Base-by-base conservation (phyloP, 495 filamentous ascomycete genomes). In the Penicillium longicatenatum region DNA sequence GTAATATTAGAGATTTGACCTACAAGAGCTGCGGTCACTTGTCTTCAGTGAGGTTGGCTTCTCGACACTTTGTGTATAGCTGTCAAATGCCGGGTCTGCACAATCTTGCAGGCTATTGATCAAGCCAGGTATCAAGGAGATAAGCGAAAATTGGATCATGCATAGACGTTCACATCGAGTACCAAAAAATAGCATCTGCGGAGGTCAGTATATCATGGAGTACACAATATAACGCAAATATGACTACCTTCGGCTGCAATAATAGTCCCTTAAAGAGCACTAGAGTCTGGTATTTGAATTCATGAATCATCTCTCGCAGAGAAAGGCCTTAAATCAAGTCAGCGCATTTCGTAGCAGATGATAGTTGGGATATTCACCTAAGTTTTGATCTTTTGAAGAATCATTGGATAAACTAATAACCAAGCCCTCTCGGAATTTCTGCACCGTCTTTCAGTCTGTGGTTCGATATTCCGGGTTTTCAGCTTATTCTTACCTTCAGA, bases 121-220 rank as follows among this genome's bases (percentile, higher is more conserved):
- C 26, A 98, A 82, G 24, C 92, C 92, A 26, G 94, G 94, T 70
- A 98, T 93, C 60, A 98, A 76, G 31, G 94, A 97, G 50, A 98
- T 85, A 6, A 98, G 81, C 4, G 93, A 93, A 71, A 98, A 98
- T 67, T 98, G 94, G 70, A 96, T 92, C 91, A 98, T 93, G 83
- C 94, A 98, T 50, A 98, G 74, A 33, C 89, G 83, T 70, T 98
- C 94, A 69, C 94, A 98, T 55, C 93, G 85, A 11, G 92, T 89
- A 42, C 94, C 95, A 65, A 98, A 98, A 77, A 98, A 98, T 35
- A 98, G 86, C 92, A 98, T 98, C 93, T 97, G 64, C 2, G 29
- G 47, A 47, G n/a, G 57, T 58, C 17, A 63, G 52, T 29, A 45
- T 55, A 50, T 33, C 12, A 24, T n/a, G n/a, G 17, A 17, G n/a